phyloP scores from a whole-genome alignment of 2,329 filamentous ascomycete genomes.

The Diatrype stigma region DNA sequence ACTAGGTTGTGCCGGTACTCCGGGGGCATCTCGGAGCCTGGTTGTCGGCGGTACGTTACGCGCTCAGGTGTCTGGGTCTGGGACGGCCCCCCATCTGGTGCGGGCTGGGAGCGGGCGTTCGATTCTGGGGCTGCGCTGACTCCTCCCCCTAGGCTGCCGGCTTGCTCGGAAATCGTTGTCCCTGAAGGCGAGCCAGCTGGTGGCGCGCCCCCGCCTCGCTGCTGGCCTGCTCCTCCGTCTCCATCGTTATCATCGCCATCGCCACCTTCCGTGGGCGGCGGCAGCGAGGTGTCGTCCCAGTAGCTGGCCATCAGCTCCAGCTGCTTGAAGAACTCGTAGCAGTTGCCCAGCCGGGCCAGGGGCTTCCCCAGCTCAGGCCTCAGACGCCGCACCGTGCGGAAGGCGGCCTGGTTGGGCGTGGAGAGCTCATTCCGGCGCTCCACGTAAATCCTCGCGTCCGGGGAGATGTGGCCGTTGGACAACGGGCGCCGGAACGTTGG shows the following conservation, averaged over 20 bases:
- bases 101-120: constrained; percentile 10
- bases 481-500: constrained; percentile 44
- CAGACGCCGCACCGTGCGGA: constrained; percentile 57
- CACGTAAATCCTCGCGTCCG: constrained; percentile 54
- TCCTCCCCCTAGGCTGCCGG: constrained; percentile 10
- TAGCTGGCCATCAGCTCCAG: constrained; percentile 55
- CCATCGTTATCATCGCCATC: constrained; percentile 4
- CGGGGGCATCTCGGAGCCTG: constrained; percentile 53
- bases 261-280: constrained; percentile 10
- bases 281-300: constrained; percentile 57
- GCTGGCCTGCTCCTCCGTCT: constrained; percentile 1
- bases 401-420: constrained; percentile 53
- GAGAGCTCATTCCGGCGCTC: constrained; percentile 57
- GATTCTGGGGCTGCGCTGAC: constrained; percentile 13
- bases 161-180: constrained; percentile 15
- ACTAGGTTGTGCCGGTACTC: constrained; percentile 56
- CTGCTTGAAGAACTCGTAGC: constrained; percentile 63
- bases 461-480: constrained; percentile 50
- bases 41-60: constrained; percentile 40
- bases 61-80: constrained; percentile 12
- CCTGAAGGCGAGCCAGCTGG: constrained; percentile 7
- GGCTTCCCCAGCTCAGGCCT: constrained; percentile 49
- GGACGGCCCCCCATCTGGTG: constrained; percentile 8
- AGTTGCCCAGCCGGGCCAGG: constrained; percentile 55
- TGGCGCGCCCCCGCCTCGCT: constrained; percentile 4